Evolutionary conservation across 768 basidiomycete genomes (phyloP).

Genomic region (Suillus alpinus): DNA sequence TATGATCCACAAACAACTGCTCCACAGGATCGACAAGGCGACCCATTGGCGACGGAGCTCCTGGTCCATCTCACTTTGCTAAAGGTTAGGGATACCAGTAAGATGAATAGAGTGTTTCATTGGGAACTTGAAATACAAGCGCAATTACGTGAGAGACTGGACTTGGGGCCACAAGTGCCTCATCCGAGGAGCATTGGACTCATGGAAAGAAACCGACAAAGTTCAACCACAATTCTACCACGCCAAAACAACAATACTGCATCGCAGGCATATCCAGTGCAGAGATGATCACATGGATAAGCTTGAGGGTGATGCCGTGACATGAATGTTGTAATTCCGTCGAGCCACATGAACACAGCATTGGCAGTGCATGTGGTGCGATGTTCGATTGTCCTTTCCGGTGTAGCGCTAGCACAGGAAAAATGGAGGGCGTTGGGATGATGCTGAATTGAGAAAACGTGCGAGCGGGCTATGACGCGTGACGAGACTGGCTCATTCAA

Average conservation of each 20-base stretch:
- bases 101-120: not conserved
- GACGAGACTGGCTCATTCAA: not conserved
- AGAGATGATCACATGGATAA: not conserved
- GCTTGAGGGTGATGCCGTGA: not conserved
- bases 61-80: not conserved
- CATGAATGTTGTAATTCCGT: not conserved
- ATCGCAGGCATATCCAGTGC: not conserved
- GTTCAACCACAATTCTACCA: not conserved
- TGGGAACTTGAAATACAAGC: not conserved
- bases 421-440: not conserved
- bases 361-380: not conserved
- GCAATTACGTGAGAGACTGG: not conserved
- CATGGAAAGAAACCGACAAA: not conserved
- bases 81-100: not conserved
- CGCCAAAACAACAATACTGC: not conserved
- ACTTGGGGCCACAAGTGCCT: not conserved
- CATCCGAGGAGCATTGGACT: not conserved
- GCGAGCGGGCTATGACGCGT: constrained; percentile 1
- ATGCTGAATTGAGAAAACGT: not conserved
- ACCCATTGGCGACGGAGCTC: no score
- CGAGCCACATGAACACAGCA: not conserved
- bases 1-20: not conserved
- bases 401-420: constrained; percentile 3
- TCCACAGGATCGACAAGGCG: not conserved
- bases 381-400: not conserved